Conservation (phyloP, 305 asterid species). For the Solanum hybrid region DNA sequence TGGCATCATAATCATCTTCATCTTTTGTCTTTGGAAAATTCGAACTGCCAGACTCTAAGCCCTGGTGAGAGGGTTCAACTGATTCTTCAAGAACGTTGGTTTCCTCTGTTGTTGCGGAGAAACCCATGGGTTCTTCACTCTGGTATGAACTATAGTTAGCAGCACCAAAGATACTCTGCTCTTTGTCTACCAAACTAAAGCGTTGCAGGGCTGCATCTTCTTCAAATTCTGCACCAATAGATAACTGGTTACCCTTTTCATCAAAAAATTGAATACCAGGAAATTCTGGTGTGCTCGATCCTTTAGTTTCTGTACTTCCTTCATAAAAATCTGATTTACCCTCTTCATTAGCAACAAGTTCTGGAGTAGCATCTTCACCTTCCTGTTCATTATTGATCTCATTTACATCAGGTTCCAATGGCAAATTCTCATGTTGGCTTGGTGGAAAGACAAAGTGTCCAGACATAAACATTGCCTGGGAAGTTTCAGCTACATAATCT, state of each 20-base stretch:
- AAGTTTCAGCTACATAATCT: slow-evolving; percentile 41
- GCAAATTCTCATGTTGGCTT: slow-evolving; percentile 74
- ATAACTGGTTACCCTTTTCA: slow-evolving; percentile 36
- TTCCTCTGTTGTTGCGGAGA: slow-evolving; percentile 23
- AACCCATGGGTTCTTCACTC: slow-evolving; percentile 28
- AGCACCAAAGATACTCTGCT: slow-evolving; percentile 27
- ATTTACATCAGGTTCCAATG: slow-evolving; percentile 39
- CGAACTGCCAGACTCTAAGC: slow-evolving; percentile 24
- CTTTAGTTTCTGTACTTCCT: slow-evolving; percentile 24
- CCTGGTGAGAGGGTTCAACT: slow-evolving; percentile 22
- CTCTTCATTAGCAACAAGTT: slow-evolving; percentile 25
- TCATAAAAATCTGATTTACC: slow-evolving; percentile 23
- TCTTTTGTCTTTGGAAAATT: slow-evolving; percentile 25
- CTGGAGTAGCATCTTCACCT: slow-evolving; percentile 21
- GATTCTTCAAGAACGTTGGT: slow-evolving; percentile 23
- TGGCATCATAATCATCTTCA: slow-evolving; percentile 29
- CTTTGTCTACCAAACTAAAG: slow-evolving; percentile 23
- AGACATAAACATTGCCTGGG: slow-evolving; percentile 59
- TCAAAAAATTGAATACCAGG: slow-evolving; percentile 40
- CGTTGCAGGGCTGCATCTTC: slow-evolving; percentile 27
- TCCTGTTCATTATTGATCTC: slow-evolving; percentile 38
- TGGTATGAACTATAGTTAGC: slow-evolving; percentile 29
- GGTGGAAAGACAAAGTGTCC: slow-evolving; percentile 82
- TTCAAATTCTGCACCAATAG: slow-evolving; percentile 29
- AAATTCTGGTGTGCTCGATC: slow-evolving; percentile 26